These are phyloP conservation scores for Andrographis paniculata DNA, from an alignment of 305 asterid genomes.

Conservation along the genomic window DNA sequence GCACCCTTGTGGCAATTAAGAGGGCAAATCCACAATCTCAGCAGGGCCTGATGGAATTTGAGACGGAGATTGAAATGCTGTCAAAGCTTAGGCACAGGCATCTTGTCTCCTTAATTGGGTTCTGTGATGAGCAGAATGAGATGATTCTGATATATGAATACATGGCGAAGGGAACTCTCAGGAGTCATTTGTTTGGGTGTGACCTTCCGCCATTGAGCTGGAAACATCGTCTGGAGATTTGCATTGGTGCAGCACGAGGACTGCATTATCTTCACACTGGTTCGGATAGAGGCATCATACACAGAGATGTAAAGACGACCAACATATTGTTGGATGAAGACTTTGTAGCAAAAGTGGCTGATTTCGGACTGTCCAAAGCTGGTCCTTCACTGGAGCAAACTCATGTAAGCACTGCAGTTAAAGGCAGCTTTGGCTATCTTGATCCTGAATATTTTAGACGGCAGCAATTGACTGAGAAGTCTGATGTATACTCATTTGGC, in stretches of 20 bases:
- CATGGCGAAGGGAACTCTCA: slow-evolving; percentile 79
- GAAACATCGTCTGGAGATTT: slow-evolving; percentile 74
- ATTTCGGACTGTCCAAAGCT: slow-evolving; percentile 82
- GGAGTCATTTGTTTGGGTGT: slow-evolving; percentile 75
- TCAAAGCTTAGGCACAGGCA: slow-evolving; percentile 81
- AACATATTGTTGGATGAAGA: slow-evolving; percentile 70
- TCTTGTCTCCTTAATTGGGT: slow-evolving; percentile 83
- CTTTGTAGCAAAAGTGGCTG: slow-evolving; percentile 83
- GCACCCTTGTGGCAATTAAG: slow-evolving; percentile 57
- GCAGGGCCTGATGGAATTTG: slow-evolving; percentile 78
- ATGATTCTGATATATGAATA: slow-evolving; percentile 92
- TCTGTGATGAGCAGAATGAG: slow-evolving; percentile 79
- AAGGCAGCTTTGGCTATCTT: slow-evolving; percentile 81
- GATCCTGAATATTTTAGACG: slow-evolving; percentile 76
- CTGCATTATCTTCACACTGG: slow-evolving; percentile 91
- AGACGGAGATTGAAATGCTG: slow-evolving; percentile 80
- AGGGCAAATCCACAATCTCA: slow-evolving; percentile 88
- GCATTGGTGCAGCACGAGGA: slow-evolving; percentile 86
- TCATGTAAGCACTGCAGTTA: slow-evolving; percentile 89
- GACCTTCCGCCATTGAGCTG: slow-evolving; percentile 59
- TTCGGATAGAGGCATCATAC: slow-evolving; percentile 78
- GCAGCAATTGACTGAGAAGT: slow-evolving; percentile 71
- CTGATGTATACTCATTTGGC: slow-evolving; percentile 85
- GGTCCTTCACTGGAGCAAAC: slow-evolving; percentile 91
- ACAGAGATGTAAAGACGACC: slow-evolving; percentile 84